Base-by-base conservation (phyloP, 2,329 filamentous ascomycete genomes). In the Calcarisporium arbuscula region DNA sequence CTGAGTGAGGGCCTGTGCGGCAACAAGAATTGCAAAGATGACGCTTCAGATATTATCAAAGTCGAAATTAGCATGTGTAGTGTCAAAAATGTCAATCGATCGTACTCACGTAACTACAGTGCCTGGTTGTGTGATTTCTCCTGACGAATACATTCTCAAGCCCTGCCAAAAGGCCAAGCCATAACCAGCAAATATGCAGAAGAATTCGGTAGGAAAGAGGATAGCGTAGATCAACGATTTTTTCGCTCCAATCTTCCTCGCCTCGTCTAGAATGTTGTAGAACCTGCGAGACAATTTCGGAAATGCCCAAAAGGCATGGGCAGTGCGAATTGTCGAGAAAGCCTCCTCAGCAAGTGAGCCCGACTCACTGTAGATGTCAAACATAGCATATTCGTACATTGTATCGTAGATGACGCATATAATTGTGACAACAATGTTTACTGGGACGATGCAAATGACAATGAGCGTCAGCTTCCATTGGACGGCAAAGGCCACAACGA, bases 141-240 rank as follows among this genome's bases (percentile, higher is more conserved):
- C 67, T 1, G 47, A 48, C 4, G 57, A 44, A 28, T 62, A 65
- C 60, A 72, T 67, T 28, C 55, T 51, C 40, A 71, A 59, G 0
- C 69, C 70, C 38, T 72, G 64, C 68, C 69, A 73, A 38, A 73
- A 73, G 0, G 67, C 65, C 4, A 73, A 52, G 1, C 57, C 65
- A 39, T 68, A 69, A 5, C 65, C 66, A 4, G 61, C 51, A 41
- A 65, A 69, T 15, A 72, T 61, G 36, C 61, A 65, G 37, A 68
- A 68, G 47, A 67, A 70, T 41, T 70, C 62, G 4, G 53, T 50
- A 1, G 62, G 61, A 39, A 67, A 70, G 8, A 71, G 43, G 4
- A 67, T 45, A 12, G 60, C 61, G 28, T 63, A 64, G 5, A 68
- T 41, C 1, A 60, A 52, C 3, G 60, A 61, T 51, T 70, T 73